These are phyloP conservation scores for Rhynchosporium graminicola DNA, from an alignment of 2,329 filamentous ascomycete species.

Conservation along the genomic window DNA sequence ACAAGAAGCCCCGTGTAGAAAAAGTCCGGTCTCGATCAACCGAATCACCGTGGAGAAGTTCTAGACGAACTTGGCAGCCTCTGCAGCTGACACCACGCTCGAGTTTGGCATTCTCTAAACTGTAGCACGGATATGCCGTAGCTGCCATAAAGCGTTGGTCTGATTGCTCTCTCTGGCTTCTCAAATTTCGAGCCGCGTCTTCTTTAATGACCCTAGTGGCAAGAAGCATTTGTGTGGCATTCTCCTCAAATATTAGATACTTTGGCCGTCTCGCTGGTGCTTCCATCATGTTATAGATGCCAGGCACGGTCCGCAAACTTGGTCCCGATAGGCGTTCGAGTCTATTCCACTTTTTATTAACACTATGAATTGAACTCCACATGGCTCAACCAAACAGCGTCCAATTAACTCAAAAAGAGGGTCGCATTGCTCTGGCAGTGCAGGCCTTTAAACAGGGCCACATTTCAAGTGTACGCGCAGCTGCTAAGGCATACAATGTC, in stretches of 20 bases:
- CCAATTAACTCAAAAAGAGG: too few relatives aligned
- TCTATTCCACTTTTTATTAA: neutral
- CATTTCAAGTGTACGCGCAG: too few relatives aligned
- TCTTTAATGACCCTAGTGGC: conserved; percentile 2
- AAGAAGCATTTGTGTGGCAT: conserved; percentile 6
- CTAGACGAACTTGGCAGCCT: conserved; percentile 3
- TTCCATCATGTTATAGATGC: conserved; percentile 10
- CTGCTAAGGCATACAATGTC: too few relatives aligned
- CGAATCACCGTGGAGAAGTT: conserved; percentile 5
- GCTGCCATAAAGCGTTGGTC: conserved; percentile 9
- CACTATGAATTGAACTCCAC: too few relatives aligned
- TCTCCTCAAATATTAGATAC: conserved; percentile 9
- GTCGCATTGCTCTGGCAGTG: too few relatives aligned
- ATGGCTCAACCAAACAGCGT: too few relatives aligned
- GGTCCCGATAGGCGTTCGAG: conserved; percentile 6
- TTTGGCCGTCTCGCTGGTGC: conserved; percentile 5
- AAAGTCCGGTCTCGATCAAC: conserved; percentile 7
- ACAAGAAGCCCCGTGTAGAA: conserved; percentile 6
- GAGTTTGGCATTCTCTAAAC: conserved; percentile 8
- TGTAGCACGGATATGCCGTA: conserved; percentile 5
- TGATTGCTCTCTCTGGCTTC: conserved; percentile 2
- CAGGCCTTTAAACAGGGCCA: too few relatives aligned
- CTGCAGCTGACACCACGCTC: conserved; percentile 6
- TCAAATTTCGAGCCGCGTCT: conserved; percentile 7
- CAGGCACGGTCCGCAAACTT: conserved; percentile 5